phyloP scores from a whole-genome alignment of 2,329 filamentous ascomycete species.

The Aspergillus uvarum region DNA sequence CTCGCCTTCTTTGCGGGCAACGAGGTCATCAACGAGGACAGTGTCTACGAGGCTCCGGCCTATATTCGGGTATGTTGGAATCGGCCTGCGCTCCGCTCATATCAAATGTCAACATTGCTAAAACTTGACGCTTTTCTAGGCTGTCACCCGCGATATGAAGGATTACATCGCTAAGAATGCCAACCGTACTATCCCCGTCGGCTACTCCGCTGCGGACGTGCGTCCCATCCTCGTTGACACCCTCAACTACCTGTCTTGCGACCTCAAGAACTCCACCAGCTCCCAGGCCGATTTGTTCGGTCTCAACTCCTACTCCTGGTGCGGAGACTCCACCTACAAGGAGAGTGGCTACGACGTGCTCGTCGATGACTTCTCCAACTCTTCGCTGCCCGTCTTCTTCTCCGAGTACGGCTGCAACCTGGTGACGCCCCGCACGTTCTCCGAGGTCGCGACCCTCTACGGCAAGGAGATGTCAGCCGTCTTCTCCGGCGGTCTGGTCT shows the following conservation, averaged over 20 bases:
- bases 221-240: slow-evolving; percentile 60
- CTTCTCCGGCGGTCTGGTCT: slow-evolving; percentile 59
- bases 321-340: slow-evolving; percentile 57
- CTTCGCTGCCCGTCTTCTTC: slow-evolving; percentile 64
- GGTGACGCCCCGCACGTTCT: slow-evolving; percentile 57
- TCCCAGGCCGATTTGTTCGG: slow-evolving; percentile 65
- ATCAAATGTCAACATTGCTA: too few species aligned
- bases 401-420: slow-evolving; percentile 67
- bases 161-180: slow-evolving; percentile 63
- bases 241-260: slow-evolving; percentile 62
- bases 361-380: slow-evolving; percentile 59
- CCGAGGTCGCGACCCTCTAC: slow-evolving; percentile 62
- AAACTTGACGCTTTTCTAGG: slow-evolving; percentile 29
- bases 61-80: slow-evolving; percentile 53
- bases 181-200: slow-evolving; percentile 61
- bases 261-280: slow-evolving; percentile 48
- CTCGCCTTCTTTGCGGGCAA: slow-evolving; percentile 68
- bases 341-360: slow-evolving; percentile 57
- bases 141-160: slow-evolving; percentile 67
- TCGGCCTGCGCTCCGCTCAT: background rate
- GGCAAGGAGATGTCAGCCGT: slow-evolving; percentile 58
- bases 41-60: slow-evolving; percentile 53
- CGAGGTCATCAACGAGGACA: slow-evolving; percentile 66
- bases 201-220: slow-evolving; percentile 68
- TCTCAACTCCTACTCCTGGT: slow-evolving; percentile 69